These are phyloP conservation scores for Sphagnum contortum DNA, from an alignment of 225 moss, liverwort and hornwort species.

Conservation along the genomic window DNA sequence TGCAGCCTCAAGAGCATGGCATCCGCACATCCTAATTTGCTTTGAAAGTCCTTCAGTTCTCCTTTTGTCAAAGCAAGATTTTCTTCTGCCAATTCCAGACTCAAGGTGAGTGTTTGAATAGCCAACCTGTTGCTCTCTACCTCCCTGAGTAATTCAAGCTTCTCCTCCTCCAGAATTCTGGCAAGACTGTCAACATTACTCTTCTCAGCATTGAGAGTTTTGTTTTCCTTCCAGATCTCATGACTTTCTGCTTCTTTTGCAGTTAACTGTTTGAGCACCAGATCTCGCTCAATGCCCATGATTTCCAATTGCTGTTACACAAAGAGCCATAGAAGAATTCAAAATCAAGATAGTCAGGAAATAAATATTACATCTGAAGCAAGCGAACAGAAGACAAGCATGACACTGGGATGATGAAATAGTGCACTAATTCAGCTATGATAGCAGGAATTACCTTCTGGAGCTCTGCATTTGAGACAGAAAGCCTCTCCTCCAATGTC, in stretches of 20 bases:
- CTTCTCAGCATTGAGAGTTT: constrained; percentile 25
- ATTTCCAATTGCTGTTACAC: constrained; percentile 37
- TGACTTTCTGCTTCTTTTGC: constrained; percentile 22
- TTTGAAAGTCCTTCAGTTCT: constrained; percentile 36
- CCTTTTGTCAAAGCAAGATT: constrained; percentile 12
- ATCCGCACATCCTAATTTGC: constrained; percentile 35
- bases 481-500: constrained; percentile 15
- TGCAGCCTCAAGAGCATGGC: constrained; percentile 19
- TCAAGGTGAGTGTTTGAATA: constrained; percentile 35
- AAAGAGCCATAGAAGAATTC: too few relatives aligned
- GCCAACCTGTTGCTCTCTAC: constrained; percentile 37
- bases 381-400: too few relatives aligned
- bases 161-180: constrained; percentile 36
- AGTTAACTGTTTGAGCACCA: constrained; percentile 29
- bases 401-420: too few relatives aligned
- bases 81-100: constrained; percentile 46
- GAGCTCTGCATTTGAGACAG: constrained; percentile 22
- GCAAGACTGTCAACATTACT: constrained; percentile 22
- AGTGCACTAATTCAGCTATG: too few relatives aligned
- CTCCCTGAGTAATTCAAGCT: constrained; percentile 34
- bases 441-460: constrained; percentile 19
- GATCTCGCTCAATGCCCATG: constrained; percentile 29
- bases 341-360: too few relatives aligned
- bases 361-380: too few relatives aligned
- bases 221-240: constrained; percentile 23